Evolutionary conservation across 257 asterid genomes (phyloP), one percentile per base, ranked within the genome.

Genomic region (Voacanga thouarsii): DNA sequence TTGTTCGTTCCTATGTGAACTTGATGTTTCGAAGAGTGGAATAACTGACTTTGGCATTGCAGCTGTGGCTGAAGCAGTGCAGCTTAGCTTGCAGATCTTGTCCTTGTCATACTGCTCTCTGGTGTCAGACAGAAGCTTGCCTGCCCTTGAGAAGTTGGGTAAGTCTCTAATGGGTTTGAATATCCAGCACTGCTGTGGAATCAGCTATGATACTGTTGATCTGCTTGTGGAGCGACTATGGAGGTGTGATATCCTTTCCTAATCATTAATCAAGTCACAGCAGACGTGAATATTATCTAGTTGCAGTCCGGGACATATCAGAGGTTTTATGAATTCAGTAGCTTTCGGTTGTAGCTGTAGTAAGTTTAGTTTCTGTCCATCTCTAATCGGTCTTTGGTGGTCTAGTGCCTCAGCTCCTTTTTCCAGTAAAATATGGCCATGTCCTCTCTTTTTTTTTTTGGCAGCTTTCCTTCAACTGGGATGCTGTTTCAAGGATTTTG

Each of bases 211-310:
- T 1, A 56, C 89, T 6, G 79, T 85, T 77, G 87, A 84, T 82
- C 75, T 81, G 79, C 97, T 96, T 30, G 30, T 77, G 71, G 95
- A 90, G 84, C 85, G 77, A 16, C 92, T 93, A 12, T 89, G 97
- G 92, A 90, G 95, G 92, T 96, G 99, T 24, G 95, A 96, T 68
- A 84, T 96, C 79, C 97, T 96, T 63, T 83, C 75, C 75, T 92
- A 80, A 87, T 53, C 64, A 28, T 57, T 64, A 2, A 39, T 15
- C 37, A 77, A 73, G 65, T 41, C 51, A 66, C 51, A 66, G 33
- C n/a, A 43, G 55, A 44, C 55, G 3, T 43, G 59, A 33, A 26
- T 43, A 39, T 50, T 43, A 39, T 50, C 53, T 45, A 44, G 85
- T 15, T 77, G 59, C 51, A 68, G 47, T 53, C 28, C 59, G 44